Base-by-base conservation (phyloP, 2,329 filamentous ascomycete genomes). In the Tolypocladium tundrense region DNA sequence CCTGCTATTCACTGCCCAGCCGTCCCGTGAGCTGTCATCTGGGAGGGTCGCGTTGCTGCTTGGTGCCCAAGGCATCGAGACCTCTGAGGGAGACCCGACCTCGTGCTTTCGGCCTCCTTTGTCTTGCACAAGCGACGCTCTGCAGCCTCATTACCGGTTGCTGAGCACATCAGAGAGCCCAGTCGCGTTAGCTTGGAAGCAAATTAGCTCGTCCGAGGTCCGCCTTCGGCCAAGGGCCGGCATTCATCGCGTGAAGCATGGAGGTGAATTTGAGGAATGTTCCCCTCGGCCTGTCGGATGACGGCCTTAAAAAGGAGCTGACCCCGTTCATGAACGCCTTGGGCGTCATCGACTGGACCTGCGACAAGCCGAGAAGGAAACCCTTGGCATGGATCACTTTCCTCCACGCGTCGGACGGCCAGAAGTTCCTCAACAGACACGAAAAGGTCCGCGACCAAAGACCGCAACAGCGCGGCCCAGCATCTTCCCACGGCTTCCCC, bases 241-340 rank as follows among this genome's bases (percentile, higher is more conserved):
- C 31, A 11, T 14, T n/a, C 43, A 48, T 31, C 43, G 43, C 43
- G 4, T 11, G 31, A 21, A 31, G 3, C 53, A 81, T 83, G 75
- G 78, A 82, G 60, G 72, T 78, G 13, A 75, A 75, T 41, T 63
- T 82, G 39, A 60, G 56, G 16, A 73, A 75, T 13, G 69, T 83
- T 16, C 78, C 79, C 1, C 37, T 55, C 11, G 67, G 73, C 35
- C 62, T 81, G 37, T 68, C 72, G 11, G 70, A 77, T 2, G 63
- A 72, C 0, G 63, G 62, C 8, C 65, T 83, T 11, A 65, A 63
- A 13, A 63, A 57, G 0, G 73, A 77, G 54, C 69, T 84, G 1
- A 56, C 63, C 19, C 73, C 75, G 0, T 66, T 72, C 35, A 73
- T 82, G 66, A 63, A 67, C 0, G 61, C 53, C 0, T 68, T 83